Conservation (phyloP, 306 rosid species). For the Fragaria ananassa region DNA sequence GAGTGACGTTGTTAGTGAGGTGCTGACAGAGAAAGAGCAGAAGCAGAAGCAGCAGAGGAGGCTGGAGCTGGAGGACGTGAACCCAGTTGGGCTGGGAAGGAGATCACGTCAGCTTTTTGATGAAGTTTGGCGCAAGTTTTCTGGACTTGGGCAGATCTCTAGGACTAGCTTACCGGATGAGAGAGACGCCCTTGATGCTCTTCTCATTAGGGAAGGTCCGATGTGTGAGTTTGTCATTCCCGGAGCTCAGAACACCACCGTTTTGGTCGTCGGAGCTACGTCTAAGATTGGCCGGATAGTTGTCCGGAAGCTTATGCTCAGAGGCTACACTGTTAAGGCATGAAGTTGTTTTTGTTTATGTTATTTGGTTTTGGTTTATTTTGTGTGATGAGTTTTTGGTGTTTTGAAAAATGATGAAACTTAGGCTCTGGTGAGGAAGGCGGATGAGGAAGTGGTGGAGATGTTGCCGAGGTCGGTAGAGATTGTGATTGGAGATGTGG, state of each 20-base stretch:
- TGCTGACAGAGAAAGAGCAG: slow-evolving; percentile 17
- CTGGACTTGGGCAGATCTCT: slow-evolving; percentile 88
- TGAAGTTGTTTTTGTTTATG: neutral
- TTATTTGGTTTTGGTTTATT: neutral
- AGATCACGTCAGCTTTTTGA: slow-evolving; percentile 80
- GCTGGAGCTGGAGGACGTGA: slow-evolving; percentile 76
- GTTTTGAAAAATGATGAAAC: neutral
- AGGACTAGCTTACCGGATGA: slow-evolving; percentile 70
- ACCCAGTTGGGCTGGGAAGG: slow-evolving; percentile 88
- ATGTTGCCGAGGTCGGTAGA: slow-evolving; percentile 93
- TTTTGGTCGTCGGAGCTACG: slow-evolving; percentile 91
- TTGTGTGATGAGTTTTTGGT: neutral
- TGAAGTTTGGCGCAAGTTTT: slow-evolving; percentile 94
- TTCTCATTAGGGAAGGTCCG: slow-evolving; percentile 81
- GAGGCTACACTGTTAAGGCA: slow-evolving; percentile 89
- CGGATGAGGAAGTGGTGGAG: slow-evolving; percentile 59
- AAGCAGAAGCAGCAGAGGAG: slow-evolving; percentile 38
- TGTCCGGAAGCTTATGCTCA: slow-evolving; percentile 88
- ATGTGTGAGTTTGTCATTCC: slow-evolving; percentile 92
- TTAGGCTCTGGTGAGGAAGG: slow-evolving; percentile 83
- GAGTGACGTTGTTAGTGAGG: slow-evolving; percentile 1
- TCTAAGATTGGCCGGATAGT: slow-evolving; percentile 85
- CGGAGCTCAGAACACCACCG: slow-evolving; percentile 85
- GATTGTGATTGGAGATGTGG: slow-evolving; percentile 80
- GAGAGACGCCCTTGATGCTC: slow-evolving; percentile 64